phyloP scores from a whole-genome alignment of 2,329 filamentous ascomycete genomes.

The Colletotrichum nymphaeae region DNA sequence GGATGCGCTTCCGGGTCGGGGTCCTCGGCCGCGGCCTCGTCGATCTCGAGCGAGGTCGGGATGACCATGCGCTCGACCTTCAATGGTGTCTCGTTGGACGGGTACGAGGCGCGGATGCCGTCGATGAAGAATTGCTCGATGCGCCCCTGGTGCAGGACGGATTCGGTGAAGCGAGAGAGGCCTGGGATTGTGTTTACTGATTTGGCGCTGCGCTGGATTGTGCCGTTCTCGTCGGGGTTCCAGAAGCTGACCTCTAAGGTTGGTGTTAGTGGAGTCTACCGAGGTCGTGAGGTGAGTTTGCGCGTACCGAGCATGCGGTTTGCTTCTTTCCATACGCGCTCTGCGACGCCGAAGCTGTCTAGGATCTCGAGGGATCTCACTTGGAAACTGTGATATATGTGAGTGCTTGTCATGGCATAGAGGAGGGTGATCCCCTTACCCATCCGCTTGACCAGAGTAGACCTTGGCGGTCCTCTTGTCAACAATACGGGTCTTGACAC shows the following conservation, averaged over 20 bases:
- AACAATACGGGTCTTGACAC: slow-evolving; percentile 54
- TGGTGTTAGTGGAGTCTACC: neutral
- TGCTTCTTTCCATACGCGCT: slow-evolving; percentile 72
- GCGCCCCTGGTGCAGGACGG: slow-evolving; percentile 77
- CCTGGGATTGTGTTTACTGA: slow-evolving; percentile 73
- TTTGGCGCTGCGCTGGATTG: slow-evolving; percentile 67
- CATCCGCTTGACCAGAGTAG: slow-evolving; percentile 57
- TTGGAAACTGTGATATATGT: slow-evolving; percentile 16
- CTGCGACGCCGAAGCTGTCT: slow-evolving; percentile 75
- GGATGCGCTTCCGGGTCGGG: slow-evolving; percentile 66
- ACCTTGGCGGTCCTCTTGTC: slow-evolving; percentile 55
- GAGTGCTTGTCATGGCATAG: neutral
- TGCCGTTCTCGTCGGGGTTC: slow-evolving; percentile 71
- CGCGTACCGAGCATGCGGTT: slow-evolving; percentile 73
- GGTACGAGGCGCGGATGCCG: slow-evolving; percentile 63
- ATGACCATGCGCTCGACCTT: slow-evolving; percentile 70
- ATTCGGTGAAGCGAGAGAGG: slow-evolving; percentile 72
- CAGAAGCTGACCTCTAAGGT: slow-evolving; percentile 50
- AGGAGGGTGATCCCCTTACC: slow-evolving; percentile 66
- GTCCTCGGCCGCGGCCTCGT: slow-evolving; percentile 61
- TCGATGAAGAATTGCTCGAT: slow-evolving; percentile 77
- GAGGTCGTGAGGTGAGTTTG: too few relatives aligned
- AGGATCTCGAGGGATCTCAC: slow-evolving; percentile 69
- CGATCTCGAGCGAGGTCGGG: slow-evolving; percentile 65
- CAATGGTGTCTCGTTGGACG: slow-evolving; percentile 46